A percentile compares a stretch with the other conserved stretches of the same genome.
Conservation (phyloP, 1,139 yeast species). For the Candida neerlandica region DNA sequence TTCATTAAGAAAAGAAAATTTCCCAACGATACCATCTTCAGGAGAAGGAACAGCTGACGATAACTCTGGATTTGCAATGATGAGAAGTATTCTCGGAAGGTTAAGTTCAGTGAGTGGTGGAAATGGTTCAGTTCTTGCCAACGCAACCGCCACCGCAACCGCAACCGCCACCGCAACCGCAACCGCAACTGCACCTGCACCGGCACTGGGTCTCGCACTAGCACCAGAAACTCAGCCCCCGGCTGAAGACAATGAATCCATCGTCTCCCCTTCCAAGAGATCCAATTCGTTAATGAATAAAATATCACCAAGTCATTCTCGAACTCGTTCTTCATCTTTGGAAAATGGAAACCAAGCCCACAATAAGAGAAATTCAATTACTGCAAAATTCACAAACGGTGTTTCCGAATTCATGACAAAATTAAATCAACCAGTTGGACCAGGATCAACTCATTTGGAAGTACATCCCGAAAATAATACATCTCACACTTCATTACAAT, state of each 20-base stretch:
- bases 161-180: no score
- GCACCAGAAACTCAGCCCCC: neutral
- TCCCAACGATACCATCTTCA: slow-evolving; percentile 26
- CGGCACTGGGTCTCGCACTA: no score
- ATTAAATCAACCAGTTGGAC: slow-evolving; percentile 24
- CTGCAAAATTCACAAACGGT: slow-evolving; percentile 44
- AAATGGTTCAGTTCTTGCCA: neutral
- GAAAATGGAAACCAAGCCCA: slow-evolving; percentile 21
- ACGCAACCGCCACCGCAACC: no score
- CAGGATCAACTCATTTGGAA: neutral
- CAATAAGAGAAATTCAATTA: slow-evolving; percentile 34
- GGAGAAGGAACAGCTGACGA: slow-evolving; percentile 21
- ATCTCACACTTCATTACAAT: slow-evolving; percentile 35
- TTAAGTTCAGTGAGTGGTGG: slow-evolving; percentile 28
- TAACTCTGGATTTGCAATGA: slow-evolving; percentile 28
- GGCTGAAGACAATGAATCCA: slow-evolving; percentile 4
- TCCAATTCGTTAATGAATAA: slow-evolving; percentile 31
- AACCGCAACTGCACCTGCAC: no score
- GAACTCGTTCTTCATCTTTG: slow-evolving; percentile 44
- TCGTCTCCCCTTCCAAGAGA: slow-evolving; percentile 21
- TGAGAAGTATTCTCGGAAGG: slow-evolving; percentile 40
- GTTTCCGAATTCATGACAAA: slow-evolving; percentile 48
- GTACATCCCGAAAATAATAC: slow-evolving; percentile 22
- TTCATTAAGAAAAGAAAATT: slow-evolving; percentile 30
- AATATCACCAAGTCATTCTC: slow-evolving; percentile 36